Conservation (phyloP, 2,329 filamentous ascomycete genomes). For the Tolypocladium sp. region DNA sequence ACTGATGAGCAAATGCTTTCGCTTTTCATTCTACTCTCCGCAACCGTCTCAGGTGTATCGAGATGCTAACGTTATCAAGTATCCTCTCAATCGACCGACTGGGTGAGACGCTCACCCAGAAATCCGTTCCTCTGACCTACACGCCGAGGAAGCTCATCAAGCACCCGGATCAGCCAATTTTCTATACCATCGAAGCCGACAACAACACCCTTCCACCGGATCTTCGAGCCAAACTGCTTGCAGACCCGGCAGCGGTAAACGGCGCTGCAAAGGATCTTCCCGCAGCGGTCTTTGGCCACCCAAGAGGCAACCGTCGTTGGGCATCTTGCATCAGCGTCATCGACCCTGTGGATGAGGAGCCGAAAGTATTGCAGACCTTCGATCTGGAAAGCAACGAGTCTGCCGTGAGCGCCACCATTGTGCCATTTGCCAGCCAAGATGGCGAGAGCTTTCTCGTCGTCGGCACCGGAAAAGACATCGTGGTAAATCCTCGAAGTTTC, state of each 20-base stretch:
- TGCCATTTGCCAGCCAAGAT: constrained; percentile 81
- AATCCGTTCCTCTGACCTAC: constrained; percentile 78
- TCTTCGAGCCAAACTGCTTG: constrained; percentile 65
- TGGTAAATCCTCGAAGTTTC: constrained; percentile 66
- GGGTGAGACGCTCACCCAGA: constrained; percentile 76
- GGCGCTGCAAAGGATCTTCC: constrained; percentile 63
- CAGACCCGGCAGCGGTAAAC: constrained; percentile 61
- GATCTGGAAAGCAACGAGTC: constrained; percentile 86
- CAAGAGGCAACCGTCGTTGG: constrained; percentile 77
- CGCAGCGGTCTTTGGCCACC: constrained; percentile 81
- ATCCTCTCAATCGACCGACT: constrained; percentile 89
- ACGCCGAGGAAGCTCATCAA: constrained; percentile 83
- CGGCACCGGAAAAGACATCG: constrained; percentile 86
- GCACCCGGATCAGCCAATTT: constrained; percentile 79
- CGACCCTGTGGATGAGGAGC: constrained; percentile 69
- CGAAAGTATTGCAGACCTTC: constrained; percentile 61
- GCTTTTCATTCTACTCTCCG: background rate
- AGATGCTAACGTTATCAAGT: constrained; percentile 26
- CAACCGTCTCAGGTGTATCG: background rate
- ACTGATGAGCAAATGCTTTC: constrained; percentile 53
- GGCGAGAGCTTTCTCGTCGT: constrained; percentile 88
- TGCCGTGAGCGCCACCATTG: constrained; percentile 75
- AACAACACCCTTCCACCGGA: constrained; percentile 80
- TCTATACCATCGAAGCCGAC: constrained; percentile 91
- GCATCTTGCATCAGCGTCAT: constrained; percentile 91